Evolutionary conservation across 2,329 filamentous ascomycete genomes (phyloP).

Genomic region (Epichloe amarillans): DNA sequence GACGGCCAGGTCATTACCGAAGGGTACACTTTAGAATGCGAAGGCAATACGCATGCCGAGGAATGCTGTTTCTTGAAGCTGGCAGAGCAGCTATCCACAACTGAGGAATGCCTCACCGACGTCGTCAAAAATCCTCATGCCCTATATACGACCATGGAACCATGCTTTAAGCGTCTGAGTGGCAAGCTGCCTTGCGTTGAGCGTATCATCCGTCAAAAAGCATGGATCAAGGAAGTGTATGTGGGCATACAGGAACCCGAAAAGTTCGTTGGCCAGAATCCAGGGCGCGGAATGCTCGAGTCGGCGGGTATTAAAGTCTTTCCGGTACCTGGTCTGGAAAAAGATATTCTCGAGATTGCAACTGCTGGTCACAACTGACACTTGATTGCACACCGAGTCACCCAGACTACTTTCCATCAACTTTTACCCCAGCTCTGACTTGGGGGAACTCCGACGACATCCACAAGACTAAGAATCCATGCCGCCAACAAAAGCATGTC

Average conservation of each 20-base stretch:
- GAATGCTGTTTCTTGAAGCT: constrained; percentile 81
- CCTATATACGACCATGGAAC: constrained; percentile 90
- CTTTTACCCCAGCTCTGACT: neutral
- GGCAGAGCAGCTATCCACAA: constrained; percentile 29
- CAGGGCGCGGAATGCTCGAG: constrained; percentile 56
- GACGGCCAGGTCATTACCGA: constrained; percentile 49
- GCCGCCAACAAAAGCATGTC: neutral
- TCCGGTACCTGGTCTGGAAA: constrained; percentile 61
- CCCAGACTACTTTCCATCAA: neutral
- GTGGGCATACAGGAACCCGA: constrained; percentile 81
- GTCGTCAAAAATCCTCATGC: constrained; percentile 20
- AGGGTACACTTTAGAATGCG: constrained; percentile 81
- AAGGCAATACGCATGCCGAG: constrained; percentile 92
- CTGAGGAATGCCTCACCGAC: constrained; percentile 42
- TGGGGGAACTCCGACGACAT: neutral
- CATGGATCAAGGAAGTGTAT: constrained; percentile 63
- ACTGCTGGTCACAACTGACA: constrained; percentile 56
- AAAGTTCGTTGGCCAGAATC: constrained; percentile 76
- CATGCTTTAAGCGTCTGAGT: constrained; percentile 60
- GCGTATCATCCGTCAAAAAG: constrained; percentile 52
- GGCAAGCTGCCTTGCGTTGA: constrained; percentile 69
- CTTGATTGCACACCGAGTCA: constrained; percentile 2
- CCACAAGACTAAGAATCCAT: neutral
- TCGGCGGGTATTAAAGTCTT: constrained; percentile 61
- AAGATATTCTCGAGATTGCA: constrained; percentile 68